Conservation (phyloP, 345 rosid genomes). For the Brassica juncea region DNA sequence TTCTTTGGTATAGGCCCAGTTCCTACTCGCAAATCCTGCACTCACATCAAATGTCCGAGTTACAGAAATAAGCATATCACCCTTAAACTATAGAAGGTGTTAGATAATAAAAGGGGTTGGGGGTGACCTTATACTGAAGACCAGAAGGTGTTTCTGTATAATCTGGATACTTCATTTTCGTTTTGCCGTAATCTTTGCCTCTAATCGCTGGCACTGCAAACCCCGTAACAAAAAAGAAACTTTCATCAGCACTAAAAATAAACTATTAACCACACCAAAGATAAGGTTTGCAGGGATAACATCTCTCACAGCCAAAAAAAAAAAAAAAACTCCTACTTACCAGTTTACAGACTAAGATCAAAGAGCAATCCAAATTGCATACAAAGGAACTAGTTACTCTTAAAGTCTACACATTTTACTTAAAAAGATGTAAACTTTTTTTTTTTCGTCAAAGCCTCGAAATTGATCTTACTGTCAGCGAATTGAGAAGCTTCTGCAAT, state of each 20-base stretch:
- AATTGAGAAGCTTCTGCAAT: conserved; percentile 70
- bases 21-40: conserved; percentile 86
- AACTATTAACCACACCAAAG: neutral
- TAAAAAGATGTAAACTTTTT: no score
- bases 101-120: neutral
- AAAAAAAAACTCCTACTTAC: neutral
- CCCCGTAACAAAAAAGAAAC: neutral
- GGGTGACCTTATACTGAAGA: conserved; percentile 89
- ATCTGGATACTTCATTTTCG: conserved; percentile 87
- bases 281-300: neutral
- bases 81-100: neutral
- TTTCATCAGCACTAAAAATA: neutral
- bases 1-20: conserved; percentile 74
- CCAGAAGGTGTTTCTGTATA: conserved; percentile 80
- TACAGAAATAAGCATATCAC: conserved; percentile 13
- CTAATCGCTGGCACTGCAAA: conserved; percentile 88
- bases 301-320: neutral
- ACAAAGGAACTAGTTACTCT: no score
- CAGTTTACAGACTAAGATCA: conserved; percentile 3
- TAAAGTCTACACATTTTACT: no score
- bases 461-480: conserved; percentile 60
- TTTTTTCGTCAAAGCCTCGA: no score
- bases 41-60: conserved; percentile 26
- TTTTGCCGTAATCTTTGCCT: conserved; percentile 93
- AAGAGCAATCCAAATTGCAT: neutral